Evolutionary conservation across 2,329 filamentous ascomycete genomes (phyloP), one percentile per base, ranked within the genome.

Genomic region (Hymenoscyphus linearis): DNA sequence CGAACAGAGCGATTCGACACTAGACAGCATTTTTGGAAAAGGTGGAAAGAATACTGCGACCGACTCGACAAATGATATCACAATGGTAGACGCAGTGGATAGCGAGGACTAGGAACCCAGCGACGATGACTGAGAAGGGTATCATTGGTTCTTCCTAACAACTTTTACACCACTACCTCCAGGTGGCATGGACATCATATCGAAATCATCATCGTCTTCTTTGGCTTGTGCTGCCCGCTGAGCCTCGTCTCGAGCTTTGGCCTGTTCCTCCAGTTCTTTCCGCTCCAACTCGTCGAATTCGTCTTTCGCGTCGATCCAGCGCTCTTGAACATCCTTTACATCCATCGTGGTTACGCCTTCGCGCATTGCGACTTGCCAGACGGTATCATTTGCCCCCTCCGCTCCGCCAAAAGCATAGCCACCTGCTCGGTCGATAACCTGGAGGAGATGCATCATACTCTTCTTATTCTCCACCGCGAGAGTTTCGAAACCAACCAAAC

Each of bases 361-460:
- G 60, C 92, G 85, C 85, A 98, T 96, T 2, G 95, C 91, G 52
- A 98, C 87, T 71, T 96, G 91, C 95, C 95, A 99, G n/a, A 99
- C 85, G 6, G 89, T 93, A 73, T 99, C 93, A 69, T 98, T 97
- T 53, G 92, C 91, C 1, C 92, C 93, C 73, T 97, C 91, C 0
- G 91, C 89, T 4, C 88, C 84, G 0, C 93, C 93, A 77, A 99
- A 97, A 0, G 92, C 89, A 76, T 98, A 98, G 0, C 95, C 95
- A 10, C 91, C 88, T 0, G 95, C 93, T 50, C 95, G 85, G 74
- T 99, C 95, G 71, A 99, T 93, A 0, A 93, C 88, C 53, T 89
- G 86, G 57, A 99, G 78, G 3, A 99, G 80, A 68, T 90, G 87
- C 85, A 96, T 96, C 92, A 99, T 97, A 72, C 90, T 96, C 76